Evolutionary conservation across 208 protist species (phyloP).

Genomic region (Strigomonas culicis): DNA sequence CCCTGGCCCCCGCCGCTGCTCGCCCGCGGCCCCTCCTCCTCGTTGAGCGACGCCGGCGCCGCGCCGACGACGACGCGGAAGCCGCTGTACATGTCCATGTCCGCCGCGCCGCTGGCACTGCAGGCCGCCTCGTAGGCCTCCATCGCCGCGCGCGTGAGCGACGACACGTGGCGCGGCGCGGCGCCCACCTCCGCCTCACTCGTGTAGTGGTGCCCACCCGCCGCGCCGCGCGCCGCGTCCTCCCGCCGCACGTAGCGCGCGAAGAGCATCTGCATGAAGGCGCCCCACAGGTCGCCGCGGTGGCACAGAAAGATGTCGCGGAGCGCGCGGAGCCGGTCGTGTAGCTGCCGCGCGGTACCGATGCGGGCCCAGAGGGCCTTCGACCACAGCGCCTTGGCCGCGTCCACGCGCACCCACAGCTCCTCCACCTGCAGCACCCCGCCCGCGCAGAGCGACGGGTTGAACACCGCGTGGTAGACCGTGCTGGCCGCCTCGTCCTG

Average conservation of each 20-base stretch:
- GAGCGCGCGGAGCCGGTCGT: constrained; percentile 40
- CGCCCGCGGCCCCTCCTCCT: neutral
- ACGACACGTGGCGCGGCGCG: constrained; percentile 31
- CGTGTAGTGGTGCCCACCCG: neutral
- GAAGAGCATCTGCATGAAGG: constrained; percentile 54
- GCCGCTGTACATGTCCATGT: neutral
- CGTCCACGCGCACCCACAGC: constrained; percentile 65
- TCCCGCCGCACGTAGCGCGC: neutral
- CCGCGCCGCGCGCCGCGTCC: too few relatives aligned
- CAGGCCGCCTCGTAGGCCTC: constrained; percentile 23
- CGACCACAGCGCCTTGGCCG: constrained; percentile 63
- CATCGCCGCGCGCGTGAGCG: constrained; percentile 24
- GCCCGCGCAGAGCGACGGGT: constrained; percentile 49
- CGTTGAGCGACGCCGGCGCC: neutral
- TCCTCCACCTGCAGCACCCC: constrained; percentile 60
- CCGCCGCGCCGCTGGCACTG: neutral
- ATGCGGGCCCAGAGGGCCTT: constrained; percentile 75
- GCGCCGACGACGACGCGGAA: neutral
- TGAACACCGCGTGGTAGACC: constrained; percentile 75
- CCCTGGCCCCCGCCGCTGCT: constrained; percentile 1
- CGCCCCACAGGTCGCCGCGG: constrained; percentile 77
- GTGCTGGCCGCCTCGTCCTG: constrained; percentile 73
- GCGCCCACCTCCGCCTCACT: constrained; percentile 5
- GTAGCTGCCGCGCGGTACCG: constrained; percentile 24
- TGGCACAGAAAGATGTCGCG: constrained; percentile 77